Evolutionary conservation across 129 eudicot genomes (phyloP).

Genomic region (Silybum marianum): DNA sequence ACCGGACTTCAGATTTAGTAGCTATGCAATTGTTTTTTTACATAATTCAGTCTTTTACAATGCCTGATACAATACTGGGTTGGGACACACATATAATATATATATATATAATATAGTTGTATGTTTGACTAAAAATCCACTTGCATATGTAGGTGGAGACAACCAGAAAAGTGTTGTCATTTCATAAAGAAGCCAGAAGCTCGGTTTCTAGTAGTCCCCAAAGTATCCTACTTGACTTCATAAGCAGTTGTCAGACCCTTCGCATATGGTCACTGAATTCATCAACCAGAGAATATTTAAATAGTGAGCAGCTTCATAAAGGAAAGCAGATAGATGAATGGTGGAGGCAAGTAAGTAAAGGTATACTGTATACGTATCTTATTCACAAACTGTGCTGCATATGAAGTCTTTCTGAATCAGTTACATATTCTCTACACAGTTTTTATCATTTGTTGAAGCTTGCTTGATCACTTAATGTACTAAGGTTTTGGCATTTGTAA

Average conservation of each 20-base stretch:
- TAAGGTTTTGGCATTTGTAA: background rate
- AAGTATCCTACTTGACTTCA: slow-evolving; percentile 84
- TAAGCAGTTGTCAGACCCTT: slow-evolving; percentile 95
- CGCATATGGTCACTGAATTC: slow-evolving; percentile 90
- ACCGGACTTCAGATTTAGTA: background rate
- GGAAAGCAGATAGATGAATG: slow-evolving; percentile 99
- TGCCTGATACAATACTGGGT: background rate
- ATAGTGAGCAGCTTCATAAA: slow-evolving; percentile 89
- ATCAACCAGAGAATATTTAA: slow-evolving; percentile 78
- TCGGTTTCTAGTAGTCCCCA: slow-evolving; percentile 88
- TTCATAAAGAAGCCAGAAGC: slow-evolving; percentile 87
- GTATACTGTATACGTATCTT: slow-evolving; percentile 32
- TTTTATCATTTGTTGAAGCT: background rate
- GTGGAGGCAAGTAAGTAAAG: slow-evolving; percentile 95
- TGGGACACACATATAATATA: background rate
- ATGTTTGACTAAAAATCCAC: background rate
- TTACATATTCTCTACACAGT: background rate
- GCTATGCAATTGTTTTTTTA: background rate
- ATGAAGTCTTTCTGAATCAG: background rate
- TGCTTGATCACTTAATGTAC: background rate
- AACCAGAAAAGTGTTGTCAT: slow-evolving; percentile 77
- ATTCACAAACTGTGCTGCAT: background rate
- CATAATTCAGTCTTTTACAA: background rate
- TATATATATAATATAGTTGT: background rate
- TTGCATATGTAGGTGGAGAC: slow-evolving; percentile 68